Evolutionary conservation across 1,284 basidiomycete species (phyloP).

Genomic region (Volvariella volvacea): DNA sequence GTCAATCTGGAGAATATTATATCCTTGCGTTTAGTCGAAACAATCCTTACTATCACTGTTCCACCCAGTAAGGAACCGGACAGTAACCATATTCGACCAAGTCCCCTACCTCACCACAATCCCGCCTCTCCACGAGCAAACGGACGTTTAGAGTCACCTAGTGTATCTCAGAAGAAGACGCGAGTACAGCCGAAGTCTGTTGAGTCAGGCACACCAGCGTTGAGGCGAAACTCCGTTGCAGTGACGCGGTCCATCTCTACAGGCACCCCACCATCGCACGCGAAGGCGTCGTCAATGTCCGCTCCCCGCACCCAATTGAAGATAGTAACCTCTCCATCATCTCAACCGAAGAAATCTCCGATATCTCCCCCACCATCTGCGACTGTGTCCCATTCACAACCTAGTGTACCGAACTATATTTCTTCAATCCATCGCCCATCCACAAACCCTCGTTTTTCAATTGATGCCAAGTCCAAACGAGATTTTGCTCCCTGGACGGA

Average conservation of each 20-base stretch:
- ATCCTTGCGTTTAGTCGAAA: slow-evolving; percentile 71
- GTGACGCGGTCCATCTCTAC: no score
- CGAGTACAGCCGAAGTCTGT: no score
- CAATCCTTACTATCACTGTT: slow-evolving; percentile 58
- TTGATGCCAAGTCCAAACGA: slow-evolving; percentile 31
- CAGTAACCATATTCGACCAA: no score
- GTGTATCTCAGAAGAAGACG: no score
- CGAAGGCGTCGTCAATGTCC: no score
- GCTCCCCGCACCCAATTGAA: no score
- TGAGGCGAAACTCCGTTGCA: no score
- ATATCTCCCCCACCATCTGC: neutral
- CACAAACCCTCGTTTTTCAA: slow-evolving; percentile 66
- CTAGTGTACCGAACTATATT: slow-evolving; percentile 51
- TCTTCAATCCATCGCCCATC: slow-evolving; percentile 68
- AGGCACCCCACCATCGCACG: no score
- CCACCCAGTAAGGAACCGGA: slow-evolving; percentile 5
- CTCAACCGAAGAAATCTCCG: neutral
- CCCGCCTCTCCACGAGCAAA: no score
- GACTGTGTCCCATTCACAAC: neutral
- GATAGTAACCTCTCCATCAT: no score
- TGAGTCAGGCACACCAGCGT: no score
- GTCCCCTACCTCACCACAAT: slow-evolving; percentile 3
- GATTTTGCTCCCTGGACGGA: slow-evolving; percentile 8
- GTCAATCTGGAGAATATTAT: slow-evolving; percentile 61
- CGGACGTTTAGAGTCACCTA: no score